Base-by-base conservation (phyloP, 106 monocot genomes). In the Apostasia ramifera region DNA sequence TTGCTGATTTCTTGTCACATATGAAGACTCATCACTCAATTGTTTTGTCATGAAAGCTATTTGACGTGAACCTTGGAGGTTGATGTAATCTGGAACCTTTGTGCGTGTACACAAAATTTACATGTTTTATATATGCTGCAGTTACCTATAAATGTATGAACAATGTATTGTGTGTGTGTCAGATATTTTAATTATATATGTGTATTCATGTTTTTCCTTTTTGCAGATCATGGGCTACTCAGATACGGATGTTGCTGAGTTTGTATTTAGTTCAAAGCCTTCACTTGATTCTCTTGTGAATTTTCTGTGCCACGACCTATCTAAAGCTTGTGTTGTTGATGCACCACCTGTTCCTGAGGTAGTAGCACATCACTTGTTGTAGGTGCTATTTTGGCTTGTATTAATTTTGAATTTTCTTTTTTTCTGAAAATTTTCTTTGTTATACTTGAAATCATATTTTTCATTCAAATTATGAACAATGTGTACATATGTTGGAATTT, bases 191-290 rank as follows among this genome's bases (percentile, higher is more conserved):
- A n/a, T 66, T 58, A 57, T 47, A 41, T 2, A 58, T 65, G 9
- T 2, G 15, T 71, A 47, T 53, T 57, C 41, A 56, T 9, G 6
- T 41, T 47, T 72, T 60, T 66, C 43, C 44, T 70, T 76, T 81
- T 76, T 79, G 76, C 78, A 97, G 97, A 86, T 92, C 57, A 89
- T 97, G 69, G 92, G 81, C 1, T 97, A 84, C 77, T 89, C 86
- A 47, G 97, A 97, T 79, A 97, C 97, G 39, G 97, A 97, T 85
- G 86, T 97, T 75, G 92, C 92, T 59, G 97, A 97, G 68, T 97
- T 74, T 77, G 71, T 89, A 47, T 92, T 78, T 66, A 92, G 77
- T 55, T 74, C 71, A 44, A 82, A 63, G 44, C 97, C 97, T 73
- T 82, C 97, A 7, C 59, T 84, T 77, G 77, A 97, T 76, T 66